Base-by-base conservation (phyloP, 2,329 filamentous ascomycete species). In the Aspergillus spinulosporus region DNA sequence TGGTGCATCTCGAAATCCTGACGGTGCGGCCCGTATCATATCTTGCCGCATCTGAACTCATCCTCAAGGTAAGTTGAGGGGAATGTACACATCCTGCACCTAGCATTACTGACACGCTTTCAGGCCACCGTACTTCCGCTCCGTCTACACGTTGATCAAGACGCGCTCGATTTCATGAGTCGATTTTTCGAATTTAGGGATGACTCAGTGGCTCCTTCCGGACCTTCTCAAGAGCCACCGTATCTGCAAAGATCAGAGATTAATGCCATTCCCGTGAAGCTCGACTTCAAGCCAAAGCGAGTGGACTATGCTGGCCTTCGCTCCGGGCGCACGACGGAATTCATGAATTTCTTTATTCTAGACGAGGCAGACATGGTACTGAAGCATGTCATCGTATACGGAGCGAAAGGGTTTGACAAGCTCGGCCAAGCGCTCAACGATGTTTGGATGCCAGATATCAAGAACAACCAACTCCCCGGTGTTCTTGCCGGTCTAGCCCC, bases 181-280 rank as follows among this genome's bases (percentile, higher is more conserved):
- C 86, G 94, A 1, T 99, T 99, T 78, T 99, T 99, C 67, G 92
- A 96, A 66, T 99, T 99, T 80, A 95, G 96, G 68, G 92, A 97
- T 64, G 89, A 92, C 40, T 77, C 77, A 1, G 68, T 66, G 1
- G 66, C 72, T 14, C 77, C 77, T 1, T 80, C 85, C 31, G 75
- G 78, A 2, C 82, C 85, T 1, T 82, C 85, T 2, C 86, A 86
- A 46, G 92, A 95, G 53, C 77, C 88, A 5, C 90, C 91, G 0
- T 99, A 97, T 72, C 80, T 99, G 1, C 93, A 97, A 69, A 84
- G 94, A 52, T 88, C 91, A 1, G 94, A 97, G 74, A 82, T 99
- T 46, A 89, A 90, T 62, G 85, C 89, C 3, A 84, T 99, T 26
- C 87, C 87, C 2, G 82, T 99, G 54, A 92, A 89, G 67, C 84